These are phyloP conservation scores for Penicillium sp. DNA, from an alignment of 2,329 filamentous ascomycete species.

Conservation along the genomic window DNA sequence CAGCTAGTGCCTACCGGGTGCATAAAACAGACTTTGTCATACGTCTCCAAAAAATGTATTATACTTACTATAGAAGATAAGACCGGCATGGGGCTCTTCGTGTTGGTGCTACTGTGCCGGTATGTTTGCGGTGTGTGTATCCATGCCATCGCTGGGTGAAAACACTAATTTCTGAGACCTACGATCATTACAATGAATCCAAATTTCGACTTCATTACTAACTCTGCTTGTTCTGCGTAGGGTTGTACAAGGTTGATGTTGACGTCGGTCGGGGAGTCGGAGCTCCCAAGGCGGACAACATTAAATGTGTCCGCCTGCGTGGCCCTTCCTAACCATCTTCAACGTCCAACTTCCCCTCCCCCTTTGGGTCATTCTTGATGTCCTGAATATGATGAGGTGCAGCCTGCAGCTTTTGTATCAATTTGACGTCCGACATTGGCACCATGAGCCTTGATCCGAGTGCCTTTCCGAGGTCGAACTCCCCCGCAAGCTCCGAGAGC, in stretches of 20 bases:
- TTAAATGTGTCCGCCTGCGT: conserved; percentile 24
- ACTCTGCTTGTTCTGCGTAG: background rate
- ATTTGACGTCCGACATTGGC: conserved; percentile 30
- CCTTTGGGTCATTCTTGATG: conserved; percentile 23
- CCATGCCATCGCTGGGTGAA: conserved; percentile 20
- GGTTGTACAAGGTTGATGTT: conserved; percentile 2
- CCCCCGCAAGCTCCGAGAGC: conserved; percentile 84
- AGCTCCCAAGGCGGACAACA: conserved; percentile 27
- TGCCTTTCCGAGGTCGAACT: conserved; percentile 50
- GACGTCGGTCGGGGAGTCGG: conserved; percentile 21
- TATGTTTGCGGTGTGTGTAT: conserved; percentile 16
- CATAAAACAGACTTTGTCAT: too few species aligned
- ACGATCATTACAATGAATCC: background rate
- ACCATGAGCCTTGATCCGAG: conserved; percentile 47
- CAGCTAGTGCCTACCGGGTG: too few species aligned
- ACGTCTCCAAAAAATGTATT: background rate
- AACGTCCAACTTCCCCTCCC: conserved; percentile 14
- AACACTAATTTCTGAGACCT: conserved; percentile 6
- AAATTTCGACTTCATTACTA: background rate
- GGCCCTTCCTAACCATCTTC: conserved; percentile 19
- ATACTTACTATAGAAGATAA: background rate
- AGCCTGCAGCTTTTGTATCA: conserved; percentile 19
- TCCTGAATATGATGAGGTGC: conserved; percentile 38
- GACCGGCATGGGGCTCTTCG: background rate
- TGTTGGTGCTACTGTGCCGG: background rate